Conservation (phyloP, 2,329 filamentous ascomycete species). For the Pseudogymnoascus sp. region DNA sequence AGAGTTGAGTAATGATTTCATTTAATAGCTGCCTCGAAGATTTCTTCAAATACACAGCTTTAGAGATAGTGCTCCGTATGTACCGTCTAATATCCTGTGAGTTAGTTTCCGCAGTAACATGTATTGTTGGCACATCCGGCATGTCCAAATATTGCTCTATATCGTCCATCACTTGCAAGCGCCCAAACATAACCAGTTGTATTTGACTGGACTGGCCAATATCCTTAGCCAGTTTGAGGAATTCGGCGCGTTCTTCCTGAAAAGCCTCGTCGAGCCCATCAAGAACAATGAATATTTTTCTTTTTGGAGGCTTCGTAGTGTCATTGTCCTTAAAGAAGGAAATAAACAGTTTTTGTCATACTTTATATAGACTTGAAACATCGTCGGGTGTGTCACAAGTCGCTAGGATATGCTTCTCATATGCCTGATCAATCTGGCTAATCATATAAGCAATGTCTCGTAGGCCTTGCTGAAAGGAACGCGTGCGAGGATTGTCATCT, state of each 20-base stretch:
- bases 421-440: neutral
- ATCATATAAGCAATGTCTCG: neutral
- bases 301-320: neutral
- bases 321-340: neutral
- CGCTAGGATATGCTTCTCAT: neutral
- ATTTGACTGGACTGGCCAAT: neutral
- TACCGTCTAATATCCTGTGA: neutral
- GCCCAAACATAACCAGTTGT: neutral
- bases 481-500: neutral
- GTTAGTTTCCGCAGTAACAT: neutral
- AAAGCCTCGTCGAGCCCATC: neutral
- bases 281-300: neutral
- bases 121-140: neutral
- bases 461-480: neutral
- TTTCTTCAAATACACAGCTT: neutral
- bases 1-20: neutral
- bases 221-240: neutral
- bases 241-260: neutral
- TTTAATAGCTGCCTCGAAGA: neutral
- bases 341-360: neutral
- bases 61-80: neutral
- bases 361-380: neutral
- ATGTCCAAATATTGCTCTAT: neutral
- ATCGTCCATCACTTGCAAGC: neutral
- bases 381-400: neutral